A percentile compares a stretch with the other conserved stretches of the same genome.
Evolutionary conservation across 2,329 filamentous ascomycete species (phyloP).

Genomic region (Escovopsis sp.): DNA sequence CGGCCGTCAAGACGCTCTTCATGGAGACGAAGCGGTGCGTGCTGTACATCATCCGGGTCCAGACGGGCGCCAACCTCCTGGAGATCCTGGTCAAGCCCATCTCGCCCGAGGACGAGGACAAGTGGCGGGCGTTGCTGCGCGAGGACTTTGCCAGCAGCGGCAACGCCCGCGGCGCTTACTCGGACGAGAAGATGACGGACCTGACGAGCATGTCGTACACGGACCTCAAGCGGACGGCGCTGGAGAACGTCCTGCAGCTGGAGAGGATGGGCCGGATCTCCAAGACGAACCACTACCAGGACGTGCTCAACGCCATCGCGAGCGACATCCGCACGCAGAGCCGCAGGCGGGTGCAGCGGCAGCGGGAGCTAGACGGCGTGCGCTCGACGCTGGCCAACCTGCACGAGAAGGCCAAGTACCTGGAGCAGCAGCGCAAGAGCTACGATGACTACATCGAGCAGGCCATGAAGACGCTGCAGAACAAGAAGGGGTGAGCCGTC

Average conservation of each 20-base stretch:
- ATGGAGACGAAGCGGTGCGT: slow-evolving; percentile 98
- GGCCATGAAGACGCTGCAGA: slow-evolving; percentile 92
- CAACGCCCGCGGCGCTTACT: slow-evolving; percentile 66
- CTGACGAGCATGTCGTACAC: slow-evolving; percentile 81
- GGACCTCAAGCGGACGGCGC: slow-evolving; percentile 79
- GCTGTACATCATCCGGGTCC: slow-evolving; percentile 92
- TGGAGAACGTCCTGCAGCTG: slow-evolving; percentile 85
- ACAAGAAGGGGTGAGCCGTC: slow-evolving; percentile 65
- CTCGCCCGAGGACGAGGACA: slow-evolving; percentile 69
- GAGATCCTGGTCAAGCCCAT: slow-evolving; percentile 91
- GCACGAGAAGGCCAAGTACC: slow-evolving; percentile 75
- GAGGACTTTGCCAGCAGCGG: slow-evolving; percentile 62
- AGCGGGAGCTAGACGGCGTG: slow-evolving; percentile 78
- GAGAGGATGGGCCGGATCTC: slow-evolving; percentile 81
- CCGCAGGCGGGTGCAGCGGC: slow-evolving; percentile 75
- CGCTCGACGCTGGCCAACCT: slow-evolving; percentile 60
- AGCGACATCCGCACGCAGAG: slow-evolving; percentile 96
- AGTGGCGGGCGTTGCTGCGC: slow-evolving; percentile 66
- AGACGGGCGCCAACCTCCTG: slow-evolving; percentile 81
- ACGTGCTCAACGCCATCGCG: slow-evolving; percentile 93
- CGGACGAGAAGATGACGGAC: slow-evolving; percentile 77
- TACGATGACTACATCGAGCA: slow-evolving; percentile 99
- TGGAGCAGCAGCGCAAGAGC: slow-evolving; percentile 89
- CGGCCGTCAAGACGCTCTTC: slow-evolving; percentile 80
- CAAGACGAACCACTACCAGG: slow-evolving; percentile 87